Conservation (phyloP, 2,329 filamentous ascomycete species). For the Trichoderma semiorbis region DNA sequence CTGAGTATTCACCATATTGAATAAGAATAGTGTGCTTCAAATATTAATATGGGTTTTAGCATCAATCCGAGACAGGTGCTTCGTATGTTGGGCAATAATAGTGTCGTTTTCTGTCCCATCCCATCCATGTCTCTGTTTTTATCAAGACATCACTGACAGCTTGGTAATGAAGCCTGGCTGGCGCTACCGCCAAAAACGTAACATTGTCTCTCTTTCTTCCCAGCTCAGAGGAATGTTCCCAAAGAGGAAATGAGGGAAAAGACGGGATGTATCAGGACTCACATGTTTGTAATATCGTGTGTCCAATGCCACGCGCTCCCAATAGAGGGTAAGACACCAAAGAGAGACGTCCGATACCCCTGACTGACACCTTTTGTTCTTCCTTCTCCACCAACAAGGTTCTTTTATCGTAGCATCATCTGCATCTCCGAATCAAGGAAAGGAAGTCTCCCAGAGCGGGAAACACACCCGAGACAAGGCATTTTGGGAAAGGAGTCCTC, state of each 20-base stretch:
- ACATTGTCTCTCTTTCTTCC: background rate
- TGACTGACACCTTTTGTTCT: slow-evolving; percentile 2
- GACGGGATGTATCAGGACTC: background rate
- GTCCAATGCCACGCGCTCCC: slow-evolving; percentile 5
- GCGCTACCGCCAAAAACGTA: background rate
- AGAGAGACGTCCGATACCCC: slow-evolving; percentile 12
- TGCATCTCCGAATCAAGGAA: background rate
- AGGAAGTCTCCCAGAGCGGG: background rate
- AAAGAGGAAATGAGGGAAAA: background rate
- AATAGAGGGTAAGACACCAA: background rate
- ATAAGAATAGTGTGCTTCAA: background rate
- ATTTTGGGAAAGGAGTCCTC: background rate
- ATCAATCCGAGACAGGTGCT: background rate
- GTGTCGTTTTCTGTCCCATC: background rate
- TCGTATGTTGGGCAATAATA: background rate
- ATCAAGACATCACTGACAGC: background rate
- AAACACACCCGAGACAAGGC: slow-evolving; percentile 2
- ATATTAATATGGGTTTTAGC: background rate
- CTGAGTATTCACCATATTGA: background rate
- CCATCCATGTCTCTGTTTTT: background rate
- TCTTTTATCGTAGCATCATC: background rate
- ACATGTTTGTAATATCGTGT: background rate
- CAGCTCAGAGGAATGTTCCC: background rate
- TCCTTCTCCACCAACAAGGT: background rate
- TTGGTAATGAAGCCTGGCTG: background rate